Evolutionary conservation across 2,329 filamentous ascomycete genomes (phyloP).

Genomic region (Aspergillus fructus): DNA sequence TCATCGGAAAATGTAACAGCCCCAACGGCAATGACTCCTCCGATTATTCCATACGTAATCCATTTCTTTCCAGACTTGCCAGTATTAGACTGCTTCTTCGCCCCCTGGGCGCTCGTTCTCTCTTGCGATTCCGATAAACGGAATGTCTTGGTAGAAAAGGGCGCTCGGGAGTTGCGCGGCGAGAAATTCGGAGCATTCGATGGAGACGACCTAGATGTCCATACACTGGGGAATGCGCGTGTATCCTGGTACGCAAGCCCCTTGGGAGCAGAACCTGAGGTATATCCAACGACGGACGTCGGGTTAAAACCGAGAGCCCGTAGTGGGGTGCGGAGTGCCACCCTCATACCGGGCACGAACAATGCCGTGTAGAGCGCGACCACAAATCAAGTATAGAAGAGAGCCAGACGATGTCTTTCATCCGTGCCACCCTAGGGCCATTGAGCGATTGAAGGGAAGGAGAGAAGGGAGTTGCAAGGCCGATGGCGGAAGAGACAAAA

Average conservation of each 20-base stretch:
- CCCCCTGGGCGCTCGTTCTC: constrained; percentile 8
- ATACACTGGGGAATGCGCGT: background rate
- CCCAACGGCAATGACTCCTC: constrained; percentile 41
- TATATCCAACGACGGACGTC: constrained; percentile 27
- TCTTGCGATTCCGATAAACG: constrained; percentile 14
- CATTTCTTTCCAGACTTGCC: constrained; percentile 22
- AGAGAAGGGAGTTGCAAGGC: background rate
- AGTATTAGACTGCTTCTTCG: constrained; percentile 14
- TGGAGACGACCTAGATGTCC: background rate
- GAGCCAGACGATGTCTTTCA: constrained; percentile 5
- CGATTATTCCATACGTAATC: constrained; percentile 34
- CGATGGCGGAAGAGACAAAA: constrained; percentile 9
- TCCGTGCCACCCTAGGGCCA: constrained; percentile 9
- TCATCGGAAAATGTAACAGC: constrained; percentile 60
- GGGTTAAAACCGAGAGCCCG: constrained; percentile 31
- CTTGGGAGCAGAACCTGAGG: constrained; percentile 18
- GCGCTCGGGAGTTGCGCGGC: constrained; percentile 1
- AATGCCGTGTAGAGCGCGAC: constrained; percentile 18
- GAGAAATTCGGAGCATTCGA: background rate
- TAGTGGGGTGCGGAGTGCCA: constrained; percentile 32
- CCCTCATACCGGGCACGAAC: constrained; percentile 33
- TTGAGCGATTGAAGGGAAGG: constrained; percentile 1
- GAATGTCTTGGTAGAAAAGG: constrained; percentile 22
- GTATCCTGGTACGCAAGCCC: constrained; percentile 1
- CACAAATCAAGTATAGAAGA: constrained; percentile 8